Base-by-base conservation (phyloP, 2,329 filamentous ascomycete genomes). In the Nothopassalora personata region DNA sequence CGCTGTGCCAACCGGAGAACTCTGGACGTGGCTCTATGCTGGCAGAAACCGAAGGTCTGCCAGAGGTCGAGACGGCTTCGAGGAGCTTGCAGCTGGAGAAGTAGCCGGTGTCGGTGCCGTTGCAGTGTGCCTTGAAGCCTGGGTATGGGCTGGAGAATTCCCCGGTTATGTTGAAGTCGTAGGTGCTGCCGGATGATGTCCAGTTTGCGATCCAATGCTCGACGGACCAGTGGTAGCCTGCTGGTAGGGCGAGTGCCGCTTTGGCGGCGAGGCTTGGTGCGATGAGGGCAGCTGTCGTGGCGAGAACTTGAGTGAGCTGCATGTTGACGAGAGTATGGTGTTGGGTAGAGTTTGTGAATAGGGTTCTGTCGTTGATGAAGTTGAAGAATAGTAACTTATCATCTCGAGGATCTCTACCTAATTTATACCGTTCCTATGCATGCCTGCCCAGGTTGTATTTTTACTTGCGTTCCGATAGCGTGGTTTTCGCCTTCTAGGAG, bases 151-250 rank as follows among this genome's bases (percentile, higher is more conserved):
- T n/a, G 31, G 30, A 23, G 8, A 31, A 45, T 27, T 19, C 11
- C 1, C 56, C 59, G 15, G 56, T 58, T 15, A 62, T 50, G 53
- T 62, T 62, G 60, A 62, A 62, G 53, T 59, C 36, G 60, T 62
- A 62, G 33, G 1, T 47, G 53, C 60, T 59, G 39, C 59, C 59
- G 18, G 36, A 13, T 28, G 43, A 31, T 15, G 49, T 43, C 27
- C 60, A 62, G 55, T 53, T 56, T 33, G 56, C 59, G 52, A 54
- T 28, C 59, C 59, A 61, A 51, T 55, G 47, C 28, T 23, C 47
- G 8, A 60, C 55, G 46, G 36, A 23, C 59, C 59, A 60, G 19
- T 33, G 19, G 51, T 60, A 60, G 34, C 23, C 34, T 9, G 27
- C 34, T 43, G 59, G 59, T 33, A 58, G 43, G n/a, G 30, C 53